Percentiles rank a stretch among this genome's conserved stretches.
Evolutionary conservation across 148 eudicot species (phyloP).

Genomic region (Diospyros lotus): DNA sequence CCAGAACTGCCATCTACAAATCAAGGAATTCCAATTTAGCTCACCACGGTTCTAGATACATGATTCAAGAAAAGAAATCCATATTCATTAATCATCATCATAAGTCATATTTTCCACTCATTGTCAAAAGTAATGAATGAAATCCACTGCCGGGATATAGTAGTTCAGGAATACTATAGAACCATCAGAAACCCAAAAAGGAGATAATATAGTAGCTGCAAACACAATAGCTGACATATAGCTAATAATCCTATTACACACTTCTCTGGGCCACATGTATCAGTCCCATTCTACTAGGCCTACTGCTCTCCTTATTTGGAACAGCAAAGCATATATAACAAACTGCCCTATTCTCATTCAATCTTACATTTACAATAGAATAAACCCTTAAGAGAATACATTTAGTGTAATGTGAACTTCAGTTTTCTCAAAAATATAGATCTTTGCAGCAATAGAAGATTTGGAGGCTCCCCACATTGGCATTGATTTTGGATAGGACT

Average conservation of each 20-base stretch:
- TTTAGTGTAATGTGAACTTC: background rate
- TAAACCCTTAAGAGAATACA: background rate
- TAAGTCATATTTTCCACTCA: background rate
- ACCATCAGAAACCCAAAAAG: too few species aligned
- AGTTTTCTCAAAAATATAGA: background rate
- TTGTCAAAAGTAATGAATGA: background rate
- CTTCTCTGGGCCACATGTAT: too few species aligned
- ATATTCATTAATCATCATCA: background rate
- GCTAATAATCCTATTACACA: too few species aligned
- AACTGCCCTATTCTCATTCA: too few species aligned
- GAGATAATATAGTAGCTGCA: too few species aligned
- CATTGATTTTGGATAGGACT: too few species aligned
- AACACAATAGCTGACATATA: too few species aligned
- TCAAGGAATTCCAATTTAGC: slow-evolving; percentile 2
- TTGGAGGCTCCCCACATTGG: background rate
- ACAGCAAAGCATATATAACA: too few species aligned
- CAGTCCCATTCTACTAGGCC: too few species aligned
- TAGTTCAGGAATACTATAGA: too few species aligned
- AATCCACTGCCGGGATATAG: background rate
- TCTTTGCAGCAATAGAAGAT: background rate
- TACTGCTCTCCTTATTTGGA: too few species aligned
- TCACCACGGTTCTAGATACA: background rate
- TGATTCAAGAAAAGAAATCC: background rate
- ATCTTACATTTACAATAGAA: background rate
- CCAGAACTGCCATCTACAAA: slow-evolving; percentile 74